Base-by-base conservation (phyloP, 192 early-diverging fungal species). In the Phycomyces blakesleeanus region DNA sequence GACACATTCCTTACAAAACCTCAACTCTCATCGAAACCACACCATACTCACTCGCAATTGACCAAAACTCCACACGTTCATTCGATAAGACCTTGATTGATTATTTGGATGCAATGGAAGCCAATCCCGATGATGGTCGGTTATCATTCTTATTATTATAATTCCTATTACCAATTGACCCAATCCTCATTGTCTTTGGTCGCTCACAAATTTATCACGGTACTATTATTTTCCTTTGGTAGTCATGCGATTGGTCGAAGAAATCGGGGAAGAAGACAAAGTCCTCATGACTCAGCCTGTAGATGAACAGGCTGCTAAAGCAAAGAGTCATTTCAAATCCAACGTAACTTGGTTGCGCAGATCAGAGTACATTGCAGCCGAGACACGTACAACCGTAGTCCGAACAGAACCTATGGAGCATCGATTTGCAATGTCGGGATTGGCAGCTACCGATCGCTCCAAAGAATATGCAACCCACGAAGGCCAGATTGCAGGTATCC, bases 291-390 rank as follows among this genome's bases (percentile, higher is more conserved):
- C 61, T 18, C 52, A 53, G 14, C 65, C 59, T 5, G 21, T 27
- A 42, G 72, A 68, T 58, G 57, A 51, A 26, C 51, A 51, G 18
- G 57, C 40, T 11, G 27, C 29, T 6, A 66, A 54, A 5, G 69
- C 40, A 20, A 66, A 55, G 51, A 64, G 67, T 29, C 64, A 63
- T 5, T 58, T 71, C 16, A 50, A 66, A 41, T 69, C 75, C 20
- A 64, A 68, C 18, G 81, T 82, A 1, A 74, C 81, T 0, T 82
- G 81, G 81, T 54, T 82, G 20, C 78, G 81, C n/a, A 74, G 81
- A 11, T 80, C 81, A 15, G 81, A 82, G 54, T 82, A 82, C 51
- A 82, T 82, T 64, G 72, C 71, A 21, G 61, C 71, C 9, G 78
- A 80, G 21, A 75, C 76, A 15, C 73, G 76, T 14, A 73, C 68